phyloP scores from a whole-genome alignment of 805 yeast species.

The Pichia thaimueangensis region DNA sequence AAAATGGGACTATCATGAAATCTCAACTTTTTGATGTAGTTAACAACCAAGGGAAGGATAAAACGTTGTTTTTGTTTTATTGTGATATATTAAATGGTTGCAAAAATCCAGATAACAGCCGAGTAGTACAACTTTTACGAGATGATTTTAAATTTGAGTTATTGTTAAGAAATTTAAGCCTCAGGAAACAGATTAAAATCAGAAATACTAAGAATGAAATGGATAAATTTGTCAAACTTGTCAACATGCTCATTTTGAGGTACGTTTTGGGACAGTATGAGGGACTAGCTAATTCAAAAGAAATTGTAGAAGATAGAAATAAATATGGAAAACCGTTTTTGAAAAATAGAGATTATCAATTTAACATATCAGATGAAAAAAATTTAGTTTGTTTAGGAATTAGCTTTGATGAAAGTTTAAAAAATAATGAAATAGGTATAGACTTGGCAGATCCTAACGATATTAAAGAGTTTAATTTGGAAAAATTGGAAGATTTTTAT shows the following conservation, averaged over 20 bases:
- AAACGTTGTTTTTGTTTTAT: slow-evolving; percentile 7
- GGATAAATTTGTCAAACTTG: slow-evolving; percentile 35
- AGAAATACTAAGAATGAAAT: slow-evolving; percentile 32
- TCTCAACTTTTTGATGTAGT: no score
- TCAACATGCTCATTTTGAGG: slow-evolving; percentile 40
- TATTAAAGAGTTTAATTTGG: slow-evolving; percentile 18
- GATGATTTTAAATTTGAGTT: slow-evolving; percentile 18
- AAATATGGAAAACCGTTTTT: slow-evolving; percentile 54
- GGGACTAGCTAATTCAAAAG: neutral
- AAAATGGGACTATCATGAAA: no score
- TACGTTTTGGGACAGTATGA: slow-evolving; percentile 34
- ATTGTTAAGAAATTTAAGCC: slow-evolving; percentile 12
- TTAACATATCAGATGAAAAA: slow-evolving; percentile 57
- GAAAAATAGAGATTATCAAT: slow-evolving; percentile 30
- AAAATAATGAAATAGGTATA: slow-evolving; percentile 33
- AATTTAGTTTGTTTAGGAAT: slow-evolving; percentile 42
- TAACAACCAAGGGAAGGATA: neutral
- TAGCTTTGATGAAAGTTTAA: slow-evolving; percentile 18
- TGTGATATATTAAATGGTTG: neutral
- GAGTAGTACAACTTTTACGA: slow-evolving; percentile 3
- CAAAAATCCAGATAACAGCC: neutral
- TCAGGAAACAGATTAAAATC: slow-evolving; percentile 37
- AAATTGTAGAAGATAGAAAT: slow-evolving; percentile 21
- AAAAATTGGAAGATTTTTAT: slow-evolving; percentile 18
- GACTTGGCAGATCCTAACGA: slow-evolving; percentile 40